Evolutionary conservation across 2,329 filamentous ascomycete genomes (phyloP), one percentile per base, ranked within the genome.

Genomic region (Trichoderma sp.): DNA sequence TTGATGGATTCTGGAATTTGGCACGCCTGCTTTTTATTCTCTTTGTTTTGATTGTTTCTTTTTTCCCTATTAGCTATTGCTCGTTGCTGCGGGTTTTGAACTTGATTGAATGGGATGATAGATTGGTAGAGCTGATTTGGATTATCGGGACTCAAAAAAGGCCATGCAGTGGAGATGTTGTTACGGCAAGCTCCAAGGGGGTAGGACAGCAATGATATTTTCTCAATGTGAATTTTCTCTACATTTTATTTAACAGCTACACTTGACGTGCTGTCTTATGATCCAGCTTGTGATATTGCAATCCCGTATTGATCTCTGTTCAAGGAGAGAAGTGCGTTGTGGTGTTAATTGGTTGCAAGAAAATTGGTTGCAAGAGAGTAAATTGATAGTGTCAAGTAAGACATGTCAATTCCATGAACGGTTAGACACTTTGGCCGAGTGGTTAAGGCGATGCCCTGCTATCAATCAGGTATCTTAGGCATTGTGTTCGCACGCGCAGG

Each of bases 361-460:
- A 6, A 50, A 16, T 45, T 9, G 41, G 29, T 4, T 31, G 9
- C 2, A 9, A 3, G 35, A 24, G 4, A 50, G 14, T 31, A 6
- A 3, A 29, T 59, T 72, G 38, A 72, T 72, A 73, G 3, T 8
- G 4, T 45, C 6, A 0, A 2, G 27, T 59, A 21, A 41, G 27
- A 31, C n/a, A 1, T 18, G 4, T 16, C 0, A 12, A 7, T 74
- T 41, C 64, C 75, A 69, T 29, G 38, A 66, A 33, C 27, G 29
- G 75, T 73, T 73, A 73, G 75, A 76, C 75, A 76, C 75, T 76
- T 76, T 76, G 75, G 75, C 75, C 75, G 75, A 76, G 75, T 76
- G 75, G 75, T 76, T 76, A 76, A 76, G 75, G 75, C 75, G 75
- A 76, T 76, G 75, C 75, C 75, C 75, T 76, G 75, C 75, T 76